Evolutionary conservation across 305 asterid genomes (phyloP), one percentile per base, ranked within the genome.

Genomic region (Fraxinus albicans): DNA sequence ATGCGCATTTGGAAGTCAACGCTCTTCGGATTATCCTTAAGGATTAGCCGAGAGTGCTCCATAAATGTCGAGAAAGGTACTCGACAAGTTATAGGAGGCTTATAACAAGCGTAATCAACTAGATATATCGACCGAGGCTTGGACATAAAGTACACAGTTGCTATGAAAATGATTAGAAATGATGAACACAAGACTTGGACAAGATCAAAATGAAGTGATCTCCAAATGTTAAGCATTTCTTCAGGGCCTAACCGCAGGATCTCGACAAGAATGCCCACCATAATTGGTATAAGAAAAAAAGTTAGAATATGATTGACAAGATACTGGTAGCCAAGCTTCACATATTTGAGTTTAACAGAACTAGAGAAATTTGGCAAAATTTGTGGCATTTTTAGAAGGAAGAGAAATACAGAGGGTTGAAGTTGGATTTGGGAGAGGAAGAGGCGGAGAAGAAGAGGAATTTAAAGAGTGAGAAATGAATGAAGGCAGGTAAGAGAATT

Each of bases 61-160:
- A 69, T 69, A 29, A 69, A 69, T 10, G 75, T 69, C n/a, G 75
- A 27, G 75, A 69, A 69, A 69, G 75, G 75, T 27, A 69, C 75
- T 9, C 75, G 75, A 69, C 38, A 69, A 9, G 75, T 69, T 12
- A 29, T 12, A 1, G 75, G 75, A 10, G 75, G n/a, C 36, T 69
- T 69, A 38, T 69, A 69, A 29, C 75, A 69, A 8, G 75, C 38
- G 8, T 69, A 69, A 4, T 69, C 75, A 34, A 69, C 75, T 10
- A 69, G 75, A 29, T 69, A 69, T 69, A 69, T 69, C 75, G 75
- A 69, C 19, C 75, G 75, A 29, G 75, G 75, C 36, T 69, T 69
- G 75, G 75, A 69, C 75, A 29, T 69, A 2, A 69, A 25, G 38
- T 69, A 69, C 8, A 69, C 35, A 1, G 75, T 69, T 13, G 75